phyloP scores from a whole-genome alignment of 108 stramenopile species.

The Thalassiosira profunda region DNA sequence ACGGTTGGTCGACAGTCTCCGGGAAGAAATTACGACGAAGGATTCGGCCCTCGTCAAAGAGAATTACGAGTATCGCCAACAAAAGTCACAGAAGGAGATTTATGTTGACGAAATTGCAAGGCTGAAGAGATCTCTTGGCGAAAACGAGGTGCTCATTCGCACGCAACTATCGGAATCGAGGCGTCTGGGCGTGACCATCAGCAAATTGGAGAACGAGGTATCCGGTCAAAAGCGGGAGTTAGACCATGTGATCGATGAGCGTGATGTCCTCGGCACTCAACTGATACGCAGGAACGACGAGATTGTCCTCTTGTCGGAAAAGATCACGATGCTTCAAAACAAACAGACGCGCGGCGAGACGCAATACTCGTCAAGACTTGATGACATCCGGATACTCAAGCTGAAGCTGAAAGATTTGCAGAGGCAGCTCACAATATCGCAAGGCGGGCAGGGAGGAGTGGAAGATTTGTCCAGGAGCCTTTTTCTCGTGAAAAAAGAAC shows the following conservation, averaged over 20 bases:
- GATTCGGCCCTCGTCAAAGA: constrained; percentile 84
- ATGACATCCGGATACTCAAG: constrained; percentile 78
- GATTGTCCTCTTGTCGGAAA: constrained; percentile 85
- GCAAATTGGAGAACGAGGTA: constrained; percentile 81
- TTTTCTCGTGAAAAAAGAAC: constrained; percentile 66
- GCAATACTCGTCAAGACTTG: constrained; percentile 62
- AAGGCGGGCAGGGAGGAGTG: constrained; percentile 34
- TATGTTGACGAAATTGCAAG: constrained; percentile 53
- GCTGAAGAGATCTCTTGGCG: constrained; percentile 47
- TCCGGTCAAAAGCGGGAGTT: constrained; percentile 72
- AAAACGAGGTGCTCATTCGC: constrained; percentile 64
- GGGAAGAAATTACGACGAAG: constrained; percentile 65
- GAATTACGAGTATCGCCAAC: constrained; percentile 73
- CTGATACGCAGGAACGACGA: constrained; percentile 92
- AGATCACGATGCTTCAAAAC: constrained; percentile 83
- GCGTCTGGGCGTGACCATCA: constrained; percentile 63
- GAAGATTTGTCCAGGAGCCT: constrained; percentile 70
- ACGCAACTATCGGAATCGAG: constrained; percentile 61
- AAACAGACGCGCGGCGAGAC: constrained; percentile 80
- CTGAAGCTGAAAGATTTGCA: constrained; percentile 72
- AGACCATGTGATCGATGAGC: constrained; percentile 81
- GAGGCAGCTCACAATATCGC: constrained; percentile 64
- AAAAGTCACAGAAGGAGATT: constrained; percentile 59
- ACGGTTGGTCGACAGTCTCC: constrained; percentile 79
- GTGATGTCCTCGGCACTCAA: constrained; percentile 91